Percentiles rank a stretch among this genome's conserved stretches.
phyloP scores from a whole-genome alignment of 306 rosid species.

The Fragaria nilgerrensis region DNA sequence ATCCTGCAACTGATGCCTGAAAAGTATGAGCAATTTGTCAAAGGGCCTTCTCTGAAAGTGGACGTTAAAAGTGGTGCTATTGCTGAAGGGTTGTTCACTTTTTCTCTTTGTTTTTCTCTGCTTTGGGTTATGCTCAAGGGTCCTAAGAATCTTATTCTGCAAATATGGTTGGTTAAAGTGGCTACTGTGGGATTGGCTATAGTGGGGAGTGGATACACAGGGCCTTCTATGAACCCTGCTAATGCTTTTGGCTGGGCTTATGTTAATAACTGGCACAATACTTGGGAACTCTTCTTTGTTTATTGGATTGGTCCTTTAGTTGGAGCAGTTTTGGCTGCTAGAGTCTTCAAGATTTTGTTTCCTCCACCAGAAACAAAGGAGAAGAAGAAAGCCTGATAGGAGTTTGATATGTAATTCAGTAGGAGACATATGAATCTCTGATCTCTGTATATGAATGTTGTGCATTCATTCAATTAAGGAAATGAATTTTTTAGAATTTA shows the following conservation, averaged over 20 bases:
- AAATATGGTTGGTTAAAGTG: slow-evolving; percentile 47
- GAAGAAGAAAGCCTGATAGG: slow-evolving; percentile 61
- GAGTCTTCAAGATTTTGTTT: slow-evolving; percentile 33
- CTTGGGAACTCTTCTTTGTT: slow-evolving; percentile 61
- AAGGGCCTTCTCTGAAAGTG: slow-evolving; percentile 61
- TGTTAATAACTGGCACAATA: slow-evolving; percentile 42
- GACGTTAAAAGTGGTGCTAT: slow-evolving; percentile 53
- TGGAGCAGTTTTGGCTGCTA: slow-evolving; percentile 52
- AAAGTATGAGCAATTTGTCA: slow-evolving; percentile 34
- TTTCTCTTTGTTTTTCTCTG: slow-evolving; percentile 36
- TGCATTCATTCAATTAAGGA: background rate
- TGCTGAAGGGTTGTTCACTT: slow-evolving; percentile 48
- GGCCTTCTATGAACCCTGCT: slow-evolving; percentile 77
- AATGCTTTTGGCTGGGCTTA: slow-evolving; percentile 80
- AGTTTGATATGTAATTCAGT: background rate
- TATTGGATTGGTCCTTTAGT: slow-evolving; percentile 57
- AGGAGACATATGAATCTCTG: background rate
- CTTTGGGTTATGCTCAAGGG: slow-evolving; percentile 43
- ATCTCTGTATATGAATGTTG: background rate
- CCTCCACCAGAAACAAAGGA: slow-evolving; percentile 40
- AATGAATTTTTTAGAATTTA: background rate
- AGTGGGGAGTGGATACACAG: slow-evolving; percentile 46
- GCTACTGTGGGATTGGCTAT: slow-evolving; percentile 41
- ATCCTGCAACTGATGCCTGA: slow-evolving; percentile 34
- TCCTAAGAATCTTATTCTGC: slow-evolving; percentile 45